phyloP scores from a whole-genome alignment of 2,329 filamentous ascomycete species.

The Penicillium sp. region DNA sequence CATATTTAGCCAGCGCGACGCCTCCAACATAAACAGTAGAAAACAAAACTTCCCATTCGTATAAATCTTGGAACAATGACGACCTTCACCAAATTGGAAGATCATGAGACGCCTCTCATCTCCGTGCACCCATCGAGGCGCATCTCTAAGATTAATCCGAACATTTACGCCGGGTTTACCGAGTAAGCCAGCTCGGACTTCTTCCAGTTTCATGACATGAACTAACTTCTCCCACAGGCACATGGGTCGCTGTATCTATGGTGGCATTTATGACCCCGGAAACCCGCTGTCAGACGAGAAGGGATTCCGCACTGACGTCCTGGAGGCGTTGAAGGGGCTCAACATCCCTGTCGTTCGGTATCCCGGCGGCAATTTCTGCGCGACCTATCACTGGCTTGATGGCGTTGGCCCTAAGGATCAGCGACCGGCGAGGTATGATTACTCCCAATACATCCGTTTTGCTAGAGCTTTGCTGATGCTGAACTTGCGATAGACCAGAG shows the following conservation, averaged over 20 bases:
- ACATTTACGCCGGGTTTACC: slow-evolving; percentile 80
- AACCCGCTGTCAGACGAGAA: slow-evolving; percentile 70
- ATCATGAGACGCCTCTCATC: slow-evolving; percentile 61
- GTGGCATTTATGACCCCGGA: slow-evolving; percentile 76
- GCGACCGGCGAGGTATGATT: slow-evolving; percentile 54
- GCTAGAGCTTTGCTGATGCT: neutral
- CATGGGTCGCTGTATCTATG: slow-evolving; percentile 87
- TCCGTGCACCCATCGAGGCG: slow-evolving; percentile 62
- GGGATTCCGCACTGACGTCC: slow-evolving; percentile 76
- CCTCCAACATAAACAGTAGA: slow-evolving; percentile 1
- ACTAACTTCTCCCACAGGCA: slow-evolving; percentile 53
- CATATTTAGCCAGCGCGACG: neutral
- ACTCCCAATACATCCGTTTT: neutral
- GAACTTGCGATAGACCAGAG: slow-evolving; percentile 55
- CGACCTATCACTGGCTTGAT: slow-evolving; percentile 83
- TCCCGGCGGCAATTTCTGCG: slow-evolving; percentile 79
- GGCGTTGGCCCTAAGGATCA: slow-evolving; percentile 71
- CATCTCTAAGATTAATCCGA: slow-evolving; percentile 71
- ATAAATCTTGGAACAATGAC: slow-evolving; percentile 53
- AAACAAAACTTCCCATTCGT: neutral
- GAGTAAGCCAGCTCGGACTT: slow-evolving; percentile 55
- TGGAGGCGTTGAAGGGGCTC: slow-evolving; percentile 69
- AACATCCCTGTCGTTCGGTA: slow-evolving; percentile 75
- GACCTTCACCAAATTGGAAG: slow-evolving; percentile 66
- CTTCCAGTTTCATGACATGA: neutral